Evolutionary conservation across 176 grass and related monocot genomes (phyloP).

Genomic region (Paspalum notatum): DNA sequence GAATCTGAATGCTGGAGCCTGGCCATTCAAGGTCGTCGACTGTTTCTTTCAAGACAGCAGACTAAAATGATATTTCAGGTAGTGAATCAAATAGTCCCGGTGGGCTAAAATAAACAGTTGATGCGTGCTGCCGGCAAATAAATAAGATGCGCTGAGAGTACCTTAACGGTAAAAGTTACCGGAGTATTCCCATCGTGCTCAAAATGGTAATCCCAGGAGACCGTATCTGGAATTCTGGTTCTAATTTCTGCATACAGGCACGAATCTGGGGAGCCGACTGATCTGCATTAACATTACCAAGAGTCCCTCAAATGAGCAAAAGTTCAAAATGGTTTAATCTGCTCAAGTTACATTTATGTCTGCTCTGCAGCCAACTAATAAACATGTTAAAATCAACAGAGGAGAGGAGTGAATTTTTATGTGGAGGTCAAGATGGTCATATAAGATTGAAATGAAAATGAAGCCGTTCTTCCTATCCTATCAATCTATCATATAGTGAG

Average conservation of each 20-base stretch:
- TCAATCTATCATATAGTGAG: conserved; percentile 14
- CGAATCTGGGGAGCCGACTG: conserved; percentile 75
- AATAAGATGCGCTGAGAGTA: conserved; percentile 27
- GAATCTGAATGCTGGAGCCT: conserved; percentile 83
- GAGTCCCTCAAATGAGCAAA: conserved; percentile 1
- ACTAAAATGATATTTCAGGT: conserved; percentile 59
- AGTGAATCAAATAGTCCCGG: neutral
- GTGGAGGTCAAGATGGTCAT: neutral
- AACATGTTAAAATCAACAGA: conserved; percentile 5
- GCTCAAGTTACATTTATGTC: neutral
- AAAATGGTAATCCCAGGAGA: conserved; percentile 91
- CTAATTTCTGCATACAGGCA: conserved; percentile 94
- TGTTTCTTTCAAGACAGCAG: conserved; percentile 81
- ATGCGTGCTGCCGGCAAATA: conserved; percentile 4
- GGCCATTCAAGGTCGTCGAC: conserved; percentile 96
- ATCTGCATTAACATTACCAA: conserved; percentile 42
- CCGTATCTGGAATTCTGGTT: conserved; percentile 95
- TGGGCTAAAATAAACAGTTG: neutral
- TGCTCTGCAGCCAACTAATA: neutral
- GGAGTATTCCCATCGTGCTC: conserved; percentile 70
- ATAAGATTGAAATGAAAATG: neutral
- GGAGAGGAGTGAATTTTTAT: neutral
- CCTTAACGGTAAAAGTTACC: conserved; percentile 82
- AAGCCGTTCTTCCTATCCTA: neutral
- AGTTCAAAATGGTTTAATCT: neutral